Percentiles rank a stretch among this genome's conserved stretches.
Evolutionary conservation across 1,284 basidiomycete genomes (phyloP).

Genomic region (Neolentinus lepideus): DNA sequence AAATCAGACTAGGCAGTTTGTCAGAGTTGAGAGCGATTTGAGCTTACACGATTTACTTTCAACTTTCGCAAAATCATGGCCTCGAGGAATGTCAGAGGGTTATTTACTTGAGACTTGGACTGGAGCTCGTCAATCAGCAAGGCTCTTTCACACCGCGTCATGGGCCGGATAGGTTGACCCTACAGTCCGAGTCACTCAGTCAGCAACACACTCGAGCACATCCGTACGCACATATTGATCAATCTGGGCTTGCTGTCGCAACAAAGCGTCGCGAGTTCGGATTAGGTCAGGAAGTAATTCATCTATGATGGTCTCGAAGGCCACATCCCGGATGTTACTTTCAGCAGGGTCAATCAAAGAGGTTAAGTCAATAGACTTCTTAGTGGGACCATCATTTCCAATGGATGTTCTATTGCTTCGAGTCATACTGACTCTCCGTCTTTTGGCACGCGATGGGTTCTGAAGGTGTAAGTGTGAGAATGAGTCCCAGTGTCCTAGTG

Average conservation of each 20-base stretch:
- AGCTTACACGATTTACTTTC: background rate
- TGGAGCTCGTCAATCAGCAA: background rate
- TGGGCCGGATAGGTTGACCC: background rate
- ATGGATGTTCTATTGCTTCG: background rate
- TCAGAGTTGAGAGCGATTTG: too few species aligned
- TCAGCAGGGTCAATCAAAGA: background rate
- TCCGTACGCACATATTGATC: background rate
- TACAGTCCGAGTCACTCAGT: background rate
- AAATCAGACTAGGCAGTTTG: too few species aligned
- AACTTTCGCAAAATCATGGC: background rate
- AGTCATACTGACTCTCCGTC: background rate
- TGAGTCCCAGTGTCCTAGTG: background rate
- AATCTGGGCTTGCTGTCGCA: background rate
- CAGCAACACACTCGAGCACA: too few species aligned
- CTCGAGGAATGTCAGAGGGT: background rate
- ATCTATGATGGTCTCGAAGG: background rate
- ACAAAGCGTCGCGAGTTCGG: background rate
- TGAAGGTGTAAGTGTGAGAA: background rate
- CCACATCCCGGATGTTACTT: background rate
- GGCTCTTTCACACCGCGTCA: background rate
- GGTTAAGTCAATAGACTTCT: background rate
- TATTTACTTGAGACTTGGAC: background rate
- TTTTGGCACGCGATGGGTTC: background rate
- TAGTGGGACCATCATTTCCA: background rate
- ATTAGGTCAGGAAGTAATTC: background rate